Evolutionary conservation across 495 filamentous ascomycete species (phyloP).

Genomic region (Penicillium fimorum): DNA sequence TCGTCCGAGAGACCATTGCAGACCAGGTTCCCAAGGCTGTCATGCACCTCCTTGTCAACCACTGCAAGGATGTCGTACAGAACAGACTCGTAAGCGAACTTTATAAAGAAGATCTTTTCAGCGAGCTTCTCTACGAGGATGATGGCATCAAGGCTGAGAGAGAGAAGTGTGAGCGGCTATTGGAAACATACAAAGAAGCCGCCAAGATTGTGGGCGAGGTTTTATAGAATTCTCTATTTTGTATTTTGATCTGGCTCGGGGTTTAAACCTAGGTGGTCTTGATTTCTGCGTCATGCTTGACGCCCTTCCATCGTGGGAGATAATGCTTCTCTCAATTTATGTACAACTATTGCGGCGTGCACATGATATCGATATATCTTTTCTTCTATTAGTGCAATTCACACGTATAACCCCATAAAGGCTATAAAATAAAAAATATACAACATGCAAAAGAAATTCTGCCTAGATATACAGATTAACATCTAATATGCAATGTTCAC

Average conservation of each 20-base stretch:
- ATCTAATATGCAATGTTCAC: slow-evolving; percentile 4
- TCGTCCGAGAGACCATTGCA: slow-evolving; percentile 93
- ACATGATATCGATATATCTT: slow-evolving; percentile 23
- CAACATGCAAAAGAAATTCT: neutral
- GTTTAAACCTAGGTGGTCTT: neutral
- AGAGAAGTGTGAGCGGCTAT: slow-evolving; percentile 94
- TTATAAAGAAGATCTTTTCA: slow-evolving; percentile 90
- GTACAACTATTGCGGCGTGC: slow-evolving; percentile 28
- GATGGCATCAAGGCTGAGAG: slow-evolving; percentile 95
- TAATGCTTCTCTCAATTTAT: slow-evolving; percentile 16
- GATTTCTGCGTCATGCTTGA: slow-evolving; percentile 6
- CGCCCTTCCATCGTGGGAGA: neutral
- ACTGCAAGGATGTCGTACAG: slow-evolving; percentile 95
- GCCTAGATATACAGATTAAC: neutral
- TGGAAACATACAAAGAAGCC: slow-evolving; percentile 93
- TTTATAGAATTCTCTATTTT: slow-evolving; percentile 51
- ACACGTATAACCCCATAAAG: too few relatives aligned
- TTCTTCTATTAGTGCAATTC: neutral
- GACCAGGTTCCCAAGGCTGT: slow-evolving; percentile 98
- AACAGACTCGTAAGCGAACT: slow-evolving; percentile 94
- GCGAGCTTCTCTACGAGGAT: slow-evolving; percentile 94
- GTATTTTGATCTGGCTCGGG: neutral
- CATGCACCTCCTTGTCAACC: slow-evolving; percentile 98
- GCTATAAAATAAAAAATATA: neutral
- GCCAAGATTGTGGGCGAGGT: slow-evolving; percentile 98